phyloP scores from a whole-genome alignment of 2,329 filamentous ascomycete genomes.

The Arthrobotrys pseudoclavata region DNA sequence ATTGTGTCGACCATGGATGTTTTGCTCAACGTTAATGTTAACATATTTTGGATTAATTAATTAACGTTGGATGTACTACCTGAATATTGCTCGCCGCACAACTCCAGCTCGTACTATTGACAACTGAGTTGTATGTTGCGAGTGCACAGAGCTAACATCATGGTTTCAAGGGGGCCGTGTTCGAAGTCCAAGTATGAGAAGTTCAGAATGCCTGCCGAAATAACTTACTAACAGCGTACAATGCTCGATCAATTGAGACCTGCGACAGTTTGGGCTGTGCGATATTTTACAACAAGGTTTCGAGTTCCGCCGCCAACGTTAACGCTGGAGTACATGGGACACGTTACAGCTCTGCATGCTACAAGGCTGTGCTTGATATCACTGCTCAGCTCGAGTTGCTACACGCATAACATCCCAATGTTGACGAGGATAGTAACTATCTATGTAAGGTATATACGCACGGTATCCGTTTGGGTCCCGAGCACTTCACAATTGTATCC shows the following conservation, averaged over 20 bases:
- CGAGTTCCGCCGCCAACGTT: neutral
- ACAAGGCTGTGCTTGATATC: neutral
- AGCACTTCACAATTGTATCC: neutral
- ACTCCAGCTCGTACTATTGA: neutral
- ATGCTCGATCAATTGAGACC: neutral
- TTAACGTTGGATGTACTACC: neutral
- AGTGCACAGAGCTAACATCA: constrained; percentile 5
- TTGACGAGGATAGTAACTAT: neutral
- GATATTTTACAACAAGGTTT: neutral
- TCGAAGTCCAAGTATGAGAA: neutral
- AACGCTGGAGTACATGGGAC: neutral
- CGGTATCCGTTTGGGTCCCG: neutral
- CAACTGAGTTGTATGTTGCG: neutral
- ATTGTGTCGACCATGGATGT: neutral
- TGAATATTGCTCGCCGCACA: constrained; percentile 7
- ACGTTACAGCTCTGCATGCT: neutral
- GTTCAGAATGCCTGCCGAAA: neutral
- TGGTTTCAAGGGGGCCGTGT: constrained; percentile 1
- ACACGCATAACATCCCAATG: neutral
- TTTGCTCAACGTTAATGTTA: neutral
- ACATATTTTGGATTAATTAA: too few species aligned
- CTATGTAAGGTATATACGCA: neutral
- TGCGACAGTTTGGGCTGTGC: neutral
- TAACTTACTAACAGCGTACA: neutral
- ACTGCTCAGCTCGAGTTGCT: neutral